Evolutionary conservation across 352 stramenopile species (phyloP).

Genomic region (Globisporangium recalcitrans): DNA sequence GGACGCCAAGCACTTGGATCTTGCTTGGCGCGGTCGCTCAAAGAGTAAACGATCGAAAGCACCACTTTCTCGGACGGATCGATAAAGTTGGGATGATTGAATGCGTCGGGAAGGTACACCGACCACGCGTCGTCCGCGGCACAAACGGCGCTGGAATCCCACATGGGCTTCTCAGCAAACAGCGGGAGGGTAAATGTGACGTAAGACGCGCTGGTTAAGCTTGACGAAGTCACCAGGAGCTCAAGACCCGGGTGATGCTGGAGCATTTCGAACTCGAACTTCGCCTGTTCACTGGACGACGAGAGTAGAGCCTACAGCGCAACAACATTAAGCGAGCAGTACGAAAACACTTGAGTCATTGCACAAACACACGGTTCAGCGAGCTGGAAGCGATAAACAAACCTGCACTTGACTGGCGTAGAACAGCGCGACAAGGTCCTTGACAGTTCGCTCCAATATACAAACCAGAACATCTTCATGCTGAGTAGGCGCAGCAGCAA

Average conservation of each 20-base stretch:
- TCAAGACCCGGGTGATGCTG: constrained; percentile 33
- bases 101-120: constrained; percentile 24
- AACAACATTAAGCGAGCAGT: neutral
- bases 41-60: constrained; percentile 10
- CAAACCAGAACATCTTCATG: neutral
- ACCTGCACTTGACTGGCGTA: constrained; percentile 10
- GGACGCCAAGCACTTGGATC: neutral
- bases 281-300: constrained; percentile 16
- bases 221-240: constrained; percentile 17
- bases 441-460: neutral
- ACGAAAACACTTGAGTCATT: neutral
- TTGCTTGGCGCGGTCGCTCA: neutral
- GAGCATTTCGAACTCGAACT: constrained; percentile 45
- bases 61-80: neutral
- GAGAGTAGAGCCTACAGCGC: constrained; percentile 7
- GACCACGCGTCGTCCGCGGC: constrained; percentile 14
- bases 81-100: constrained; percentile 24
- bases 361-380: neutral
- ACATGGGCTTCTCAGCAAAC: constrained; percentile 20
- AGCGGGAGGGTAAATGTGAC: constrained; percentile 36
- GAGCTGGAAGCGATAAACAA: neutral
- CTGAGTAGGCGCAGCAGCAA: constrained; percentile 9
- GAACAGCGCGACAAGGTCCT: constrained; percentile 7
- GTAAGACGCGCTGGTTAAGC: neutral
- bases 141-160: constrained; percentile 15